Evolutionary conservation across 768 basidiomycete species (phyloP), one percentile per base, ranked within the genome.

Genomic region (Naganishia onofrii): DNA sequence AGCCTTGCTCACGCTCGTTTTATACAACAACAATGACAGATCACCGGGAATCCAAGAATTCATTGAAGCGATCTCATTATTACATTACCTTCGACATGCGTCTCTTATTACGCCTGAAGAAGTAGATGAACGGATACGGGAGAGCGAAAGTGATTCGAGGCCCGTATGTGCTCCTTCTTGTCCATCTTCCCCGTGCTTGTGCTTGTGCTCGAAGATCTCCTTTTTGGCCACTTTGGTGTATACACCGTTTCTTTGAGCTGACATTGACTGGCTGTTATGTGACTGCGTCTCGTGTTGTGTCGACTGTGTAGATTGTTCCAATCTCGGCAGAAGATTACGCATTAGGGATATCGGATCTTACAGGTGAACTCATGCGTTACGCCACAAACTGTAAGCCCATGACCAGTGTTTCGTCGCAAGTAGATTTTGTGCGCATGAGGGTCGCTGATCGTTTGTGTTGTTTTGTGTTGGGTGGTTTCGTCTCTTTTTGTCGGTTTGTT

Each of bases 361-460:
- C 93, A 0, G 96, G 96, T 53, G 96, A 99, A 81, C 86, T 98
- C 29, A 97, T 98, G 96, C 86, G 95, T 38, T 90, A 89, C 72
- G 93, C 92, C 13, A 95, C 97, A 70, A 90, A 92, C 55, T 87
- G 90, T 55, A 87, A 57, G 77, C 60, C 44, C 32, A 36, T 23
- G 15, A 2, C 48, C 15, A 1, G 10, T 38, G 5, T 36, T 36
- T 36, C 5, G 36, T 36, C 6, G 6, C 36, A 36, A 36, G 12
- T 12, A 36, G n/a, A n/a, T n/a, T n/a, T 36, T 15, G 15, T 42
- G 13, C 42, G 42, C 9, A 42, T 29, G 23, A 15, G 21, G 7
- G 56, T 26, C 17, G 28, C 56, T 19, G 56, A 57, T 8, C 17
- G 56, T n/a, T 21, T 28, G 28, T n/a, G n/a, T n/a, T n/a, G n/a